Percentiles rank a stretch among this genome's conserved stretches.
phyloP scores from a whole-genome alignment of 1,139 yeast species.

The Spathaspora sp. region DNA sequence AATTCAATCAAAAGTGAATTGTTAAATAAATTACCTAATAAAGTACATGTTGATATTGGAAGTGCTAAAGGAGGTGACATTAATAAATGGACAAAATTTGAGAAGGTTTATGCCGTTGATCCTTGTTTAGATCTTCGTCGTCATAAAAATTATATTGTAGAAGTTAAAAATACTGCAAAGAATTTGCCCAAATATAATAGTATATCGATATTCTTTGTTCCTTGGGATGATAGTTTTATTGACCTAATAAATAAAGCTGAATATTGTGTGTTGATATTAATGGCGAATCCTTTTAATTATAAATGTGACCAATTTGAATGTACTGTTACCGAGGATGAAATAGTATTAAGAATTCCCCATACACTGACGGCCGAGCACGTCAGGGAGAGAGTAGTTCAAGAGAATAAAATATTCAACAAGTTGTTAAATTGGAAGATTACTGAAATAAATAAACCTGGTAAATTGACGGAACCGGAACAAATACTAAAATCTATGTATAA shows the following conservation, averaged over 20 bases:
- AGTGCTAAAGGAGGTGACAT: conserved; percentile 2
- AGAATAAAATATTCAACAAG: too few relatives aligned
- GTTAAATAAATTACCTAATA: neutral
- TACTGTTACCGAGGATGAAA: neutral
- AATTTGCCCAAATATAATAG: neutral
- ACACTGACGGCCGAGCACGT: neutral
- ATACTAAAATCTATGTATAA: too few relatives aligned
- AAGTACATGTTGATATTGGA: neutral
- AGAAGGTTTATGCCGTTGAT: conserved; percentile 1
- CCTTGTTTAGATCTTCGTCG: neutral
- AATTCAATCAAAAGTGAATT: neutral
- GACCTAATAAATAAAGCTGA: neutral
- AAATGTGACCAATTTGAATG: neutral
- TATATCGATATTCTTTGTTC: conserved; percentile 2
- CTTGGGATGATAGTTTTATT: conserved; percentile 2
- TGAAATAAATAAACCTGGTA: too few relatives aligned
- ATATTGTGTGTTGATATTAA: neutral
- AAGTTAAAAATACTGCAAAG: neutral
- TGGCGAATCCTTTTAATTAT: neutral
- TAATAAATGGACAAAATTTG: conserved; percentile 3
- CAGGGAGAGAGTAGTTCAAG: neutral
- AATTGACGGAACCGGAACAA: too few relatives aligned
- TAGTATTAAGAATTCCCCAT: neutral
- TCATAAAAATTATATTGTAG: neutral
- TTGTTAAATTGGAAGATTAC: too few relatives aligned